Evolutionary conservation across 495 filamentous ascomycete genomes (phyloP).

Genomic region (Tetracladium setigerum): DNA sequence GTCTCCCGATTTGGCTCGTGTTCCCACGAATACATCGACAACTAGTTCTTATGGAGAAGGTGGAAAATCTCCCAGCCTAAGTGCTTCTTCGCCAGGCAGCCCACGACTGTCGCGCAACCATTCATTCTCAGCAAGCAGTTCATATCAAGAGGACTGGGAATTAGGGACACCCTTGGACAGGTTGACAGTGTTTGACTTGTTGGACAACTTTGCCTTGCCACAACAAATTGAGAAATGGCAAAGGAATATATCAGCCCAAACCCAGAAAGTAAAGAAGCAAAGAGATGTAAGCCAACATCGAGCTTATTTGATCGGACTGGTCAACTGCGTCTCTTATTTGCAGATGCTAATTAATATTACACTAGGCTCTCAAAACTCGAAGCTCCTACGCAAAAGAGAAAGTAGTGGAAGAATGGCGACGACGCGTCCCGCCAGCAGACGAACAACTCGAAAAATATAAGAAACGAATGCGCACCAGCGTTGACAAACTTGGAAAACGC

Average conservation of each 20-base stretch:
- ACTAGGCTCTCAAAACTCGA: conserved; percentile 11
- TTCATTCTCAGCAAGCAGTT: conserved; percentile 71
- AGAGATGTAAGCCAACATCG: conserved; percentile 52
- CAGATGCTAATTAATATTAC: neutral
- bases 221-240: conserved; percentile 86
- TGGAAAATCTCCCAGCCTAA: conserved; percentile 34
- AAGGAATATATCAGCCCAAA: conserved; percentile 68
- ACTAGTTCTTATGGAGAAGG: conserved; percentile 32
- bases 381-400: conserved; percentile 40
- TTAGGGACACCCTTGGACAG: conserved; percentile 80
- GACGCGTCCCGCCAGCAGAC: conserved; percentile 73
- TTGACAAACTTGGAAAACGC: conserved; percentile 76
- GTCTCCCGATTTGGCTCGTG: conserved; percentile 14
- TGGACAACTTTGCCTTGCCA: conserved; percentile 88
- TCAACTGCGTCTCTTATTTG: conserved; percentile 33
- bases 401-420: conserved; percentile 82
- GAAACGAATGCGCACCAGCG: conserved; percentile 73
- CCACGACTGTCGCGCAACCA: conserved; percentile 57
- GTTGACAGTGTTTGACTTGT: conserved; percentile 81
- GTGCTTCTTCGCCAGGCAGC: conserved; percentile 37
- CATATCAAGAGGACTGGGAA: conserved; percentile 85
- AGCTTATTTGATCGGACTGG: conserved; percentile 34
- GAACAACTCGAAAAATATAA: conserved; percentile 89
- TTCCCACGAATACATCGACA: conserved; percentile 26
- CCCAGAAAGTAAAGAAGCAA: conserved; percentile 74